phyloP scores from a whole-genome alignment of 2,329 filamentous ascomycete species.

The Apiospora malaysiana region DNA sequence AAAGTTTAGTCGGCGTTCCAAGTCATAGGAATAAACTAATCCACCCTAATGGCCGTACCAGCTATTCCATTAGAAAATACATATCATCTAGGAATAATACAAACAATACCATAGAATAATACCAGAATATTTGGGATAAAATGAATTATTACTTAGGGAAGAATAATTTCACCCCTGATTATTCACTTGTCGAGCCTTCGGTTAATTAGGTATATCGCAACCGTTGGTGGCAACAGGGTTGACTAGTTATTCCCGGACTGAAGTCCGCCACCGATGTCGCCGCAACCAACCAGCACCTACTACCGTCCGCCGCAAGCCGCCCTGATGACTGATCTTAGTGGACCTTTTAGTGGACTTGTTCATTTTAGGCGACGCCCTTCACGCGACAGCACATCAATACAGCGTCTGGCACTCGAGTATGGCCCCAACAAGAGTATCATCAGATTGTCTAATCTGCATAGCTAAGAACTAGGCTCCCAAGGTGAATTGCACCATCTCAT shows the following conservation, averaged over 20 bases:
- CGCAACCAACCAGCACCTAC: not conserved
- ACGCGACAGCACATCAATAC: not conserved
- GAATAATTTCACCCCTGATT: no score
- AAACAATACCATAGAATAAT: no score
- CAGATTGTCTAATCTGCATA: constrained; percentile 4
- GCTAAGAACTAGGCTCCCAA: not conserved
- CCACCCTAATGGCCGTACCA: no score
- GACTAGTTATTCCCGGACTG: not conserved
- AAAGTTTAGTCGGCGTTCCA: constrained; percentile 8
- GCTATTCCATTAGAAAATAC: no score
- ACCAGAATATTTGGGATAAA: no score
- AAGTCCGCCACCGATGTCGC: not conserved
- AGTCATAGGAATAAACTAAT: no score
- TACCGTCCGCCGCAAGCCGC: not conserved
- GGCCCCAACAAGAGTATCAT: not conserved
- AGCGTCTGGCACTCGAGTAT: not conserved
- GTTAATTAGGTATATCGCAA: no score
- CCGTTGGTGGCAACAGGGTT: no score
- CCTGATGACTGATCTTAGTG: not conserved
- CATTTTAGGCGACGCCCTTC: not conserved
- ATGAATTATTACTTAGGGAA: no score
- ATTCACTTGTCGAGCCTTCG: no score
- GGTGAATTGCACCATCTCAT: constrained; percentile 12
- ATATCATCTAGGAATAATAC: no score
- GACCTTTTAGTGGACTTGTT: not conserved